Evolutionary conservation across 345 rosid genomes (phyloP).

Genomic region (thale cress (Arabidopsis thaliana)): TAIR10.1 NC_003070.9:11537501-11538000

Average conservation of each 20-base stretch:
- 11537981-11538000: conserved; percentile 12
- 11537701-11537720: conserved; percentile 98
- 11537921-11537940: conserved; percentile 93
- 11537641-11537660: conserved; percentile 93
- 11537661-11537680: conserved; percentile 94
- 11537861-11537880: conserved; percentile 66
- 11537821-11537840: conserved; percentile 97
- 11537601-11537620: conserved; percentile 82
- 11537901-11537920: conserved; percentile 88
- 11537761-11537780: neutral
- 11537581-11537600: conserved; percentile 81
- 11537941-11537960: conserved; percentile 74
- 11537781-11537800: conserved; percentile 1
- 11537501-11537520: neutral
- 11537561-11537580: conserved; percentile 55
- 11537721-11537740: conserved; percentile 53
- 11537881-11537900: conserved; percentile 94
- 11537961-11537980: neutral
- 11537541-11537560: conserved; percentile 16
- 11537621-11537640: conserved; percentile 88
- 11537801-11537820: conserved; percentile 41
- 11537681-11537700: conserved; percentile 97
- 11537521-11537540: neutral
- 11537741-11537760: conserved; percentile 3
- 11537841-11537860: conserved; percentile 87